Base-by-base conservation (phyloP, 805 yeast genomes). In the Groenewaldozyma tartarivorans region DNA sequence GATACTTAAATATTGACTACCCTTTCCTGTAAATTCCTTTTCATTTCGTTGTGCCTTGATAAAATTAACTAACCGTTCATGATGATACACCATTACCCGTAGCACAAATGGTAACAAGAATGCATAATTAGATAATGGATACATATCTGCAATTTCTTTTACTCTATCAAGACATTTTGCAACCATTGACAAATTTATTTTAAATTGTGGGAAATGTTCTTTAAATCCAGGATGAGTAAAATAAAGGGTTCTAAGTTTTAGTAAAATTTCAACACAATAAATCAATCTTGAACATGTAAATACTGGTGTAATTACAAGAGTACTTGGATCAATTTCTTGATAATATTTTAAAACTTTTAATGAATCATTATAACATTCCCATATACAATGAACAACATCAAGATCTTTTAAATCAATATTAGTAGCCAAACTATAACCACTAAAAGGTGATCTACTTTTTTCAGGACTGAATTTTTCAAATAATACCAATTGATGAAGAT, bases 251-350 rank as follows among this genome's bases (percentile, higher is more conserved):
- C 63, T 53, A 33, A 61, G 52, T 39, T 60, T 61, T 31, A 61
- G 46, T 4, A 61, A 48, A 9, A 57, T 35, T 1, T 58, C 50
- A 7, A 58, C 55, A 27, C 58, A 48, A 31, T 52, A 53, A 1
- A 55, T 52, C 33, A 58, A 39, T 21, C 59, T 35, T 3, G 56
- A 45, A 43, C 54, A 51, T 22, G 49, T 49, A 29, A 52, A 55
- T 47, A 46, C 38, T 13, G 88, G 88, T 43, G 74, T 62, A 2
- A 69, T 58, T 0, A 80, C 71, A 17, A 79, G 62, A n/a, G 66
- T 62, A n/a, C 62, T 67, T 4, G 63, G 62, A 1, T 67, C 49
- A 43, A 40, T 44, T 7, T 30, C 33, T 11, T 43, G 35, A 3
- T 50, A 50, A 3, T 43, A 13, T 24, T 53, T 51, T 15, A 60